Percentiles rank a stretch among this genome's conserved stretches.
Conservation (phyloP, 257 asterid species). For the Plantago elongata region DNA sequence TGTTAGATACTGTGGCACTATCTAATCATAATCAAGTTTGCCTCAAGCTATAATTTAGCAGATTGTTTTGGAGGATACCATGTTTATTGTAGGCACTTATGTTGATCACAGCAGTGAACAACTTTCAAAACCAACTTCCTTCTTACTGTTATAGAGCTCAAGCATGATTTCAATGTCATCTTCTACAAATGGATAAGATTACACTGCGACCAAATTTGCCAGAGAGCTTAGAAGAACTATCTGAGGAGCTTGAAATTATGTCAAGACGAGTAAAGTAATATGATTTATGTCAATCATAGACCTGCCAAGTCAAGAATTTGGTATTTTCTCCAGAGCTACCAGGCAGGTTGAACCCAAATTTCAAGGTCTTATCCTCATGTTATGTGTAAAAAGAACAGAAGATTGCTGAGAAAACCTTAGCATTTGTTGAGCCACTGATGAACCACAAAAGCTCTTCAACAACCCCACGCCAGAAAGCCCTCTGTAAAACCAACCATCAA, state of each 20-base stretch:
- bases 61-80: no score
- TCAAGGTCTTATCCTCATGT: not conserved
- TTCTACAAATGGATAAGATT: no score
- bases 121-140: not conserved
- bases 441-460: conserved; percentile 99
- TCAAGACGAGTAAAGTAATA: not conserved
- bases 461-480: conserved; percentile 94
- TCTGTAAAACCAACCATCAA: conserved; percentile 36
- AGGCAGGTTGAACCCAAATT: not conserved
- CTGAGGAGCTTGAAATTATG: not conserved
- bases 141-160: not conserved
- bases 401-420: conserved; percentile 47
- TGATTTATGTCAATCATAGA: not conserved
- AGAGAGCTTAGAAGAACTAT: not conserved
- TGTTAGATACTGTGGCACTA: no score
- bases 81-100: no score
- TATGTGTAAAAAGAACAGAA: not conserved
- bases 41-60: no score
- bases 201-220: no score
- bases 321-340: not conserved
- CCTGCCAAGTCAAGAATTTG: not conserved
- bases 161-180: not conserved
- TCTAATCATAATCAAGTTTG: no score
- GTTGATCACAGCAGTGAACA: no score
- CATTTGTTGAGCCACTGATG: conserved; percentile 95